Base-by-base conservation (phyloP, 1,284 basidiomycete species). In the Rhodotorula sp. region DNA sequence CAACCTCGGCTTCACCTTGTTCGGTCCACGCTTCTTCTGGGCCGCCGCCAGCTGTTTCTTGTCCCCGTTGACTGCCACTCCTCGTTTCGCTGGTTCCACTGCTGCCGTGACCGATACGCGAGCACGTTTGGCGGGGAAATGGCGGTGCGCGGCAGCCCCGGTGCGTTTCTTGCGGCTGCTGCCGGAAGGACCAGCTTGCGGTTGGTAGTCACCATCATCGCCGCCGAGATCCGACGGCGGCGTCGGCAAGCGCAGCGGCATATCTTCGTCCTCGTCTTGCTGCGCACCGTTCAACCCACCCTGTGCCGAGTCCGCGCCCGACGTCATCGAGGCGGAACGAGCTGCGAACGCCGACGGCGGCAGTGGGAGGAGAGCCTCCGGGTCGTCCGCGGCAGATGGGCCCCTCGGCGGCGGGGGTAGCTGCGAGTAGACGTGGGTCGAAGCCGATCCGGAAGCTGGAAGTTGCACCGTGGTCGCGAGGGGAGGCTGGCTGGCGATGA, bases 1-100 rank as follows among this genome's bases (percentile, higher is more conserved):
- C 31, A 16, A n/a, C 62, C 39, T 58, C n/a, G 49, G 61, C 26
- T 23, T 49, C 70, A 59, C 62, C 34, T 51, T 51, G 34, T 18
- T 58, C 59, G 12, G 39, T 46, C 54, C 34, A 23, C n/a, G 18
- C 54, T 26, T 26, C 23, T 23, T 51, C 49, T 51, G 18, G 8
- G 6, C 20, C 7, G 20, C 18, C 6, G 49, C 8, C 49, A 7
- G 18, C 49, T 18, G 23, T 18, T 51, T 23, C 20, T 51, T 51
- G 49, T 51, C 51, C 20, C 23, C 51, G 6, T 52, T 52, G 51
- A 23, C 51, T 14, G 23, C 51, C 2, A 8, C 54, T 31, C 54
- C 12, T 56, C 54, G 14, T 26, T 3, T 43, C 39, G 39, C 39
- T 14, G 39, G 10, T 14, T 10, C 39, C 34, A 34, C 34, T 12